Evolutionary conservation across 2,329 filamentous ascomycete species (phyloP), one percentile per base, ranked within the genome.

Genomic region (Claviceps arundinis): DNA sequence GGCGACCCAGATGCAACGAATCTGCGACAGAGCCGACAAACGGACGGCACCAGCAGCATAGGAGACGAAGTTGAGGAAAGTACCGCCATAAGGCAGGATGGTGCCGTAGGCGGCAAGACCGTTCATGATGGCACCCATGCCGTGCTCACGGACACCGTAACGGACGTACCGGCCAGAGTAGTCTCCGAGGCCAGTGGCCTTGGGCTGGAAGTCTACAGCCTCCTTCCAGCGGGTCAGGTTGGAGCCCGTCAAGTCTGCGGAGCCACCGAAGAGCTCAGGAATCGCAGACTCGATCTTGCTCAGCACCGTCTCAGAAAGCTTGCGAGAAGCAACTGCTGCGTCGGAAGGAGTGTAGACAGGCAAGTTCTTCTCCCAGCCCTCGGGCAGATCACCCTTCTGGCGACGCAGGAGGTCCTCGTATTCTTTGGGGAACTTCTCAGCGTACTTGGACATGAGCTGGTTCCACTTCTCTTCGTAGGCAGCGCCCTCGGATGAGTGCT

Each of bases 211-310:
- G 78, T 98, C 93, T 60, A 91, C 82, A 53, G 93, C 91, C 52
- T 82, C 80, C 86, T 97, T 98, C 89, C 90, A 96, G 69, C 90
- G 84, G 61, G 93, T 98, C 77, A 97, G 85, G 82, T 98, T 98
- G 68, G 93, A 97, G 67, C 89, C 89, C 68, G 93, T 98, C 78
- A 98, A 73, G 79, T 98, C 93, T 62, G 93, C 93, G 59, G 93
- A 98, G 64, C 93, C 93, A 69, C 91, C 95, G 56, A 98, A 72
- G 54, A 98, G 84, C 73, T 97, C 93, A 60, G 93, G 93, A 52
- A 98, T 68, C 59, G 76, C 81, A 50, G 78, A 72, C 76, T 95
- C 82, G 64, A 98, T 84, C 72, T 90, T 91, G 75, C 85, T 78
- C 59, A 98, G 82, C 54, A 97, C 90, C 55, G 80, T 85, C 81